Evolutionary conservation across 2,329 filamentous ascomycete species (phyloP).

Genomic region (Pyrenochaeta sp.): DNA sequence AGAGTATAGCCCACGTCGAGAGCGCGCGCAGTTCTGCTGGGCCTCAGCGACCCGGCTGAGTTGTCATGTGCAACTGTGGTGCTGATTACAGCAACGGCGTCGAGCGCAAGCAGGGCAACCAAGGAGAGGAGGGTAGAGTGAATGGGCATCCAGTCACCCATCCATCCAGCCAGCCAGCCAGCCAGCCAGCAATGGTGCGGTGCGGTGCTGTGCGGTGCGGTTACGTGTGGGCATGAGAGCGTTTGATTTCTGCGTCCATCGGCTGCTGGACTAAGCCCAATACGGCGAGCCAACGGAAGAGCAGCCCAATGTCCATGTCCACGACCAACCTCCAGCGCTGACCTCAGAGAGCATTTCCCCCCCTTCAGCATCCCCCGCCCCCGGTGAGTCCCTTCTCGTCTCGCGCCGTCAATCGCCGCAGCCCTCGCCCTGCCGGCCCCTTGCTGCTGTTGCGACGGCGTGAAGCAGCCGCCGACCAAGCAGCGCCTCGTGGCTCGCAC

Average conservation of each 20-base stretch:
- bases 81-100: no score
- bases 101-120: no score
- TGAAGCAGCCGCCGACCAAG: constrained; percentile 17
- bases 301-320: constrained; percentile 7
- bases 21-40: no score
- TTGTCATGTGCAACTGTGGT: no score
- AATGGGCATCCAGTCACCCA: no score
- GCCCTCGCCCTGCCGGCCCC: constrained; percentile 5
- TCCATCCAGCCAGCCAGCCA: no score
- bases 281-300: constrained; percentile 8
- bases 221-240: background rate
- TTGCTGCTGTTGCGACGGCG: constrained; percentile 11
- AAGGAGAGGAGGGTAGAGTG: no score
- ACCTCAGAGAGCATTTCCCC: constrained; percentile 9
- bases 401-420: constrained; percentile 3
- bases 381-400: background rate
- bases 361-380: background rate
- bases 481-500: constrained; percentile 21
- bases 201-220: background rate
- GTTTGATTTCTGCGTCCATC: background rate
- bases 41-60: no score
- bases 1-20: no score
- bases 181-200: no score
- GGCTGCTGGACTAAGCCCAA: constrained; percentile 1
- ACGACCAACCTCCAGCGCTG: constrained; percentile 14